Conservation (phyloP, 495 filamentous ascomycete genomes). For the Penicillium riverlandense region DNA sequence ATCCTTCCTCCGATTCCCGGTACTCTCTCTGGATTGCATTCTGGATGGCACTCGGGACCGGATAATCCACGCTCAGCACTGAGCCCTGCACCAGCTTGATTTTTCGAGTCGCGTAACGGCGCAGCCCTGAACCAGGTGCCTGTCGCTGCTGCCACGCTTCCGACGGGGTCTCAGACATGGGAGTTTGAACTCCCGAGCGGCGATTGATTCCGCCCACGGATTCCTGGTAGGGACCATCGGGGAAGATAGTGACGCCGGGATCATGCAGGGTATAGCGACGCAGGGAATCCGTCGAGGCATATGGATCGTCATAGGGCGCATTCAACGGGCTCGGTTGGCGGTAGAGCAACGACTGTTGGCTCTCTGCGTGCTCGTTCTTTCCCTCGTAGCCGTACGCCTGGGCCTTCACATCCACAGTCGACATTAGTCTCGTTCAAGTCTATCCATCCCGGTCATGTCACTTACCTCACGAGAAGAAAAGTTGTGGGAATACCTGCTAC, state of each 20-base stretch:
- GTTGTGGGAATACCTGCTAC: constrained; percentile 10
- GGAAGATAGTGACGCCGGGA: constrained; percentile 24
- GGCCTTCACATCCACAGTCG: constrained; percentile 1
- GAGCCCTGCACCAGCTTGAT: constrained; percentile 93
- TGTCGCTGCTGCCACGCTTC: constrained; percentile 84
- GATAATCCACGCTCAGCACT: constrained; percentile 94
- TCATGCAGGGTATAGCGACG: constrained; percentile 32
- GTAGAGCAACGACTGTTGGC: constrained; percentile 21
- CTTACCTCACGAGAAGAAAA: constrained; percentile 2
- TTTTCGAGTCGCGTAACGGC: constrained; percentile 87
- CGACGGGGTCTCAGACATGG: constrained; percentile 31
- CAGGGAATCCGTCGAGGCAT: constrained; percentile 44
- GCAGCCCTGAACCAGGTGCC: constrained; percentile 59
- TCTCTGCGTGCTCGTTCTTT: constrained; percentile 18
- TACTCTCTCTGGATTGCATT: constrained; percentile 95
- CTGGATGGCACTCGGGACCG: constrained; percentile 92
- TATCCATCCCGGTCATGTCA: not conserved
- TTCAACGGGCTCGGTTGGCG: constrained; percentile 48
- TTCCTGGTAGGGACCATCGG: constrained; percentile 46
- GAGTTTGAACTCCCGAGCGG: constrained; percentile 12
- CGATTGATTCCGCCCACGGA: constrained; percentile 37
- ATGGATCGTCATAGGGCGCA: constrained; percentile 69
- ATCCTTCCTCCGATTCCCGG: constrained; percentile 69
- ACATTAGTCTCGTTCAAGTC: not conserved
- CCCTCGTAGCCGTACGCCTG: constrained; percentile 22